These are phyloP conservation scores for Chrysoporthe austroafricana DNA, from an alignment of 2,329 filamentous ascomycete species.

Conservation along the genomic window DNA sequence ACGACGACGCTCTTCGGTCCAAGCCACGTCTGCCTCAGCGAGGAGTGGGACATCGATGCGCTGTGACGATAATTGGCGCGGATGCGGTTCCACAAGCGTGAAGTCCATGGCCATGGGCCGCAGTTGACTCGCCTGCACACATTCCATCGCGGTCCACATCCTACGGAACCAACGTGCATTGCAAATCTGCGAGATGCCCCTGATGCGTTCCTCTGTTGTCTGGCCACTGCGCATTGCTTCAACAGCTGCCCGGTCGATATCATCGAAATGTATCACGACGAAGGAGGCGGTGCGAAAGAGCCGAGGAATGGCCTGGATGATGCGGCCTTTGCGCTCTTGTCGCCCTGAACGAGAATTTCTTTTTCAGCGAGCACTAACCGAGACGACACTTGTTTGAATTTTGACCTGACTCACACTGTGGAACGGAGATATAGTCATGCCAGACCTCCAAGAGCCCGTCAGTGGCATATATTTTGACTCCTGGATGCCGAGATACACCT, in stretches of 20 bases:
- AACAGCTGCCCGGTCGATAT: slow-evolving; percentile 6
- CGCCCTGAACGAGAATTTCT: slow-evolving; percentile 11
- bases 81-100: slow-evolving; percentile 7
- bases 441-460: slow-evolving; percentile 19
- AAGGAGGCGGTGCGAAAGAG: slow-evolving; percentile 21
- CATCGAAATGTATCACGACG: slow-evolving; percentile 21
- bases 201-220: slow-evolving; percentile 11
- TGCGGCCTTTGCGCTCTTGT: slow-evolving; percentile 13
- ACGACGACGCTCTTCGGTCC: too few relatives aligned
- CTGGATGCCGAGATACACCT: too few relatives aligned
- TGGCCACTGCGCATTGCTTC: neutral
- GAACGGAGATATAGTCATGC: slow-evolving; percentile 33
- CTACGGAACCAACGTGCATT: slow-evolving; percentile 31
- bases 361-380: too few relatives aligned
- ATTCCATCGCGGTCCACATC: slow-evolving; percentile 32
- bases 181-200: slow-evolving; percentile 26
- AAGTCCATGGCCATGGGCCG: slow-evolving; percentile 27
- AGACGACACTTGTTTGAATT: too few relatives aligned
- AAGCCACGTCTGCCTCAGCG: too few relatives aligned
- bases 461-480: too few relatives aligned
- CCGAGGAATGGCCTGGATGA: slow-evolving; percentile 21
- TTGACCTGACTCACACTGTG: slow-evolving; percentile 11
- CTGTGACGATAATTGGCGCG: too few relatives aligned
- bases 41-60: too few relatives aligned
- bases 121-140: slow-evolving; percentile 25